phyloP scores from a whole-genome alignment of 306 rosid species.

The Pachyrhizus erosus region DNA sequence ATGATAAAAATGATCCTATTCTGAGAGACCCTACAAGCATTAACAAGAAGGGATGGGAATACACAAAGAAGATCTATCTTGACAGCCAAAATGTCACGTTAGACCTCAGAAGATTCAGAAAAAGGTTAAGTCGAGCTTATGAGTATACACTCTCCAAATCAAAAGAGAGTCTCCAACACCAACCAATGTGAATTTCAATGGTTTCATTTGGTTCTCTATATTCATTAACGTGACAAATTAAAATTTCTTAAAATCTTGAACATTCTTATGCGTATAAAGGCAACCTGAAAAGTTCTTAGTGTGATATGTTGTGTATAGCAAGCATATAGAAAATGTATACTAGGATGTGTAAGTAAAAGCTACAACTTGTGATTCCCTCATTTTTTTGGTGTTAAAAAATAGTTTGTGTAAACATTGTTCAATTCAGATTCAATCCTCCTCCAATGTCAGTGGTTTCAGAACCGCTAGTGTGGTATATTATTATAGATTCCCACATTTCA shows the following conservation, averaged over 20 bases:
- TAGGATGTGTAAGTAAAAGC: conserved; percentile 36
- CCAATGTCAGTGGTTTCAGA: not conserved
- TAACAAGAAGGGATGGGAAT: conserved; percentile 79
- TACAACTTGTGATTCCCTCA: not conserved
- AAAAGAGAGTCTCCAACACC: conserved; percentile 37
- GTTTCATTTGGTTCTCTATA: not conserved
- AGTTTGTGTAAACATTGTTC: conserved; percentile 17
- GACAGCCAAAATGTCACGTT: conserved; percentile 79
- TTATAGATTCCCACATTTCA: not conserved
- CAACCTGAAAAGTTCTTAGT: not conserved
- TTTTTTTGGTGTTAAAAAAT: conserved; percentile 10
- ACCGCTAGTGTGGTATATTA: not conserved
- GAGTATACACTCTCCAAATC: conserved; percentile 47
- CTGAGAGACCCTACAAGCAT: conserved; percentile 73
- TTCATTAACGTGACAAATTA: conserved; percentile 23
- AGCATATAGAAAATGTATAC: conserved; percentile 20
- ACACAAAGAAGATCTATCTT: conserved; percentile 89
- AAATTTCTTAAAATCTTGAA: not conserved
- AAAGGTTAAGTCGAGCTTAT: conserved; percentile 72
- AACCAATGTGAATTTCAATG: conserved; percentile 38
- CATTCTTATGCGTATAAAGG: conserved; percentile 19
- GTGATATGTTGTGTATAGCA: conserved; percentile 20
- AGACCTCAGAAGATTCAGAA: conserved; percentile 69
- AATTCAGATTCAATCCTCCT: conserved; percentile 1
- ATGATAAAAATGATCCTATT: conserved; percentile 65